Percentiles rank a stretch among this genome's conserved stretches.
These are phyloP conservation scores for Pseudogymnoascus sp. DNA, from an alignment of 2,329 filamentous ascomycete genomes.

Conservation along the genomic window DNA sequence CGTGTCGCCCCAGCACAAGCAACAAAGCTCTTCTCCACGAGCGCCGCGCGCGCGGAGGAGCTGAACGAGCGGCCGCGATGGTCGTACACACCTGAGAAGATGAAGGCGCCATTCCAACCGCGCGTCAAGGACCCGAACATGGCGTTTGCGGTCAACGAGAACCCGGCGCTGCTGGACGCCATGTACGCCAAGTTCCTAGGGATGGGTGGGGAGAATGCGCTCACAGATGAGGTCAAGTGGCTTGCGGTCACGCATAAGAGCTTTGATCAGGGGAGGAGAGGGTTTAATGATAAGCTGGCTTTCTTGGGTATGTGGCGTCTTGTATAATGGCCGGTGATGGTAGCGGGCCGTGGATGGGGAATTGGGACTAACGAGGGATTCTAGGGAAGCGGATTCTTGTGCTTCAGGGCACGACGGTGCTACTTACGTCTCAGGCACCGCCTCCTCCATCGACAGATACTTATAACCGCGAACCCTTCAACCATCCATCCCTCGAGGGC, in stretches of 20 bases:
- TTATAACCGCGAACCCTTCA: constrained; percentile 50
- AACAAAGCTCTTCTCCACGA: not conserved
- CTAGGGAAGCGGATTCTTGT: constrained; percentile 50
- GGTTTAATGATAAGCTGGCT: constrained; percentile 90
- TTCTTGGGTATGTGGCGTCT: constrained; percentile 58
- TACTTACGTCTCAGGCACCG: constrained; percentile 30
- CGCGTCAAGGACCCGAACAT: constrained; percentile 45
- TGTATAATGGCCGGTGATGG: not conserved
- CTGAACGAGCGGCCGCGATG: constrained; percentile 48
- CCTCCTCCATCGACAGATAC: constrained; percentile 32
- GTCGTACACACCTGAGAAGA: constrained; percentile 58
- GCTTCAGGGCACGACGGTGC: constrained; percentile 55
- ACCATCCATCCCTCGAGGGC: constrained; percentile 61
- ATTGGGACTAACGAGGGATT: constrained; percentile 16
- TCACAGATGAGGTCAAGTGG: constrained; percentile 93
- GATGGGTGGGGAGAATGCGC: constrained; percentile 57
- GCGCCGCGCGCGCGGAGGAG: constrained; percentile 22
- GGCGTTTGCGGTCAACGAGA: constrained; percentile 62
- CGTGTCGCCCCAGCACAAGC: not conserved
- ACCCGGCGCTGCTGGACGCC: constrained; percentile 63
- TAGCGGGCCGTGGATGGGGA: not conserved
- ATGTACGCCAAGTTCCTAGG: constrained; percentile 74
- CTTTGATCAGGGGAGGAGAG: constrained; percentile 88
- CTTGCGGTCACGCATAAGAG: constrained; percentile 95
- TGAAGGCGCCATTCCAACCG: constrained; percentile 61